Percentiles rank a stretch among this genome's conserved stretches.
phyloP scores from a whole-genome alignment of 202 grass and related monocot genomes.

The Zoysia matrella region DNA sequence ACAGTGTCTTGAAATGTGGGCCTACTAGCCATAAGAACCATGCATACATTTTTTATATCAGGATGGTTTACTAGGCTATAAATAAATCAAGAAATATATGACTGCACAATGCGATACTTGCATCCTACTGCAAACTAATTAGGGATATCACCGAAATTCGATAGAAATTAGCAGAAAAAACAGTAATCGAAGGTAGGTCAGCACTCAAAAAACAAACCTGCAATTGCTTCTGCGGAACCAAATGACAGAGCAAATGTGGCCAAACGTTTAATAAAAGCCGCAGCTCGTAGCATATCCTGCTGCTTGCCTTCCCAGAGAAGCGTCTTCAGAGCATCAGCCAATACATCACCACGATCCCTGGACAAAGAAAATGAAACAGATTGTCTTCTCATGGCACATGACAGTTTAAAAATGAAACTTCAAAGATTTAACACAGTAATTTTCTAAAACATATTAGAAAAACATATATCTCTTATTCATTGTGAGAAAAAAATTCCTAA shows the following conservation, averaged over 20 bases:
- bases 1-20: not conserved
- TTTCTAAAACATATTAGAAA: not conserved
- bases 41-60: not conserved
- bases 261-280: slow-evolving; percentile 94
- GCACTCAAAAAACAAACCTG: slow-evolving; percentile 58
- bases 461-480: slow-evolving; percentile 3
- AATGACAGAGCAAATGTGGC: slow-evolving; percentile 88
- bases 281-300: slow-evolving; percentile 90
- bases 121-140: slow-evolving; percentile 4
- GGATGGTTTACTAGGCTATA: slow-evolving; percentile 5
- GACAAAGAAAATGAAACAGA: slow-evolving; percentile 13
- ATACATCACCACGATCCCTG: slow-evolving; percentile 82
- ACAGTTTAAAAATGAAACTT: slow-evolving; percentile 8
- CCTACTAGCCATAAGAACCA: not conserved
- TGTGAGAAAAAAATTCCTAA: not conserved
- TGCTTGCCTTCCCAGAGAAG: slow-evolving; percentile 94
- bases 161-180: slow-evolving; percentile 22
- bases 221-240: slow-evolving; percentile 81
- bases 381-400: slow-evolving; percentile 11
- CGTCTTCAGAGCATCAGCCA: slow-evolving; percentile 88
- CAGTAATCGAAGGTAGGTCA: not conserved
- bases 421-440: slow-evolving; percentile 5
- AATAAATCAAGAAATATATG: not conserved
- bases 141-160: not conserved
- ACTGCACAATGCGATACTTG: not conserved